Evolutionary conservation across 2,329 filamentous ascomycete genomes (phyloP), one percentile per base, ranked within the genome.

Genomic region (Monilinia fructigena): DNA sequence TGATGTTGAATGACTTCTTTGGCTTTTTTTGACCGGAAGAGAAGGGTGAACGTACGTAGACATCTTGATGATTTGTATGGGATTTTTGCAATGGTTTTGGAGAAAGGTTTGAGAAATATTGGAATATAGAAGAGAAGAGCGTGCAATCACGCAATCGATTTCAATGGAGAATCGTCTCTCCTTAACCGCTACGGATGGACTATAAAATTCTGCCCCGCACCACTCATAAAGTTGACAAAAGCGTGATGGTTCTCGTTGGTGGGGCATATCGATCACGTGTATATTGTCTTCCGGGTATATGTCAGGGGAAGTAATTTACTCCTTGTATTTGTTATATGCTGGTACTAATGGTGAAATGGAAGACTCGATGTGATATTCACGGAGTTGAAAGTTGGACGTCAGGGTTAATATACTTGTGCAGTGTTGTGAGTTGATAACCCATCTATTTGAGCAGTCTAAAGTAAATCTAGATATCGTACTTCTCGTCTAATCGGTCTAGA

Each of bases 171-270:
- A 60, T n/a, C 18, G n/a, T 63, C 50, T 63, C 50, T 50, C 38
- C 50, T 63, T 62, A 31, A 14, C 60, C 60, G 38, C 58, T 60
- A 60, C 58, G n/a, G 56, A 31, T 63, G 26, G 26, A 63, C 47
- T 45, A 55, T 31, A 31, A 65, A 59, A 60, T 45, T 20, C 63
- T 65, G 63, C 63, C 63, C 63, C 63, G 63, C 63, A 65, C 55
- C 53, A 60, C 26, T n/a, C 45, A 45, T 35, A 55, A 54, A 63
- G 38, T 42, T 53, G 28, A n/a, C 47, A 54, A 63, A 53, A n/a
- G 60, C 48, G 23, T 63, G 28, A 8, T 16, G 7, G 42, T 35
- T 60, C 18, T 26, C 47, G 20, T 47, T 63, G 52, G 61, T 63
- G 61, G 61, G 55, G 61, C 23, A 47, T 12, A 6, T 16, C 1